Conservation (phyloP, 1,284 basidiomycete genomes). For the Naganishia sp. region DNA sequence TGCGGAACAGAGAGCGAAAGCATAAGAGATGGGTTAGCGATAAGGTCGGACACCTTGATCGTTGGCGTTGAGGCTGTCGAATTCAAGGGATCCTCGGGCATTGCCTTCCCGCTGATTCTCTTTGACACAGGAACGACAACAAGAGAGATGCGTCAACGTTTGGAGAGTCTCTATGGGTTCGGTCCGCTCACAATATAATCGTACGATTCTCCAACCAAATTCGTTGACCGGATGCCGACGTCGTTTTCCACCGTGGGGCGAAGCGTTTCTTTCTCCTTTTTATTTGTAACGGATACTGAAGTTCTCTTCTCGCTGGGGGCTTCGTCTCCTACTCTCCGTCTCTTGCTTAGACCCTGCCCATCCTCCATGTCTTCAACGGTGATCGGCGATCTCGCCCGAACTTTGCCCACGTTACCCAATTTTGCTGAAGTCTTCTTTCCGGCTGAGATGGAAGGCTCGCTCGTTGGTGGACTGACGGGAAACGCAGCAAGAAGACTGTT, state of each 20-base stretch:
- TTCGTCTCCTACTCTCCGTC: background rate
- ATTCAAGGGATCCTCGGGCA: too few relatives aligned
- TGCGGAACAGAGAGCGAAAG: background rate
- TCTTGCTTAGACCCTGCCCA: background rate
- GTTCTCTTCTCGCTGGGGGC: too few relatives aligned
- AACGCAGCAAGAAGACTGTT: slow-evolving; percentile 16
- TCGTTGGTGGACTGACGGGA: slow-evolving; percentile 16
- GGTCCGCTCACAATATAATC: too few relatives aligned
- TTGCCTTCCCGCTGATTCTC: too few relatives aligned
- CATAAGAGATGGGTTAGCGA: background rate
- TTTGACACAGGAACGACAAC: too few relatives aligned
- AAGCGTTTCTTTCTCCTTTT: too few relatives aligned
- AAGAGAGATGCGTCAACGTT: too few relatives aligned
- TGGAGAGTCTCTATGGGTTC: too few relatives aligned
- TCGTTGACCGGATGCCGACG: too few relatives aligned
- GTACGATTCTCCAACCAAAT: too few relatives aligned
- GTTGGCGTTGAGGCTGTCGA: background rate
- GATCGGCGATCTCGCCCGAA: background rate
- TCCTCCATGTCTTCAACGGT: background rate
- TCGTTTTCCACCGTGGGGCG: too few relatives aligned
- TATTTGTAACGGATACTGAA: too few relatives aligned
- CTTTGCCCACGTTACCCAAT: background rate
- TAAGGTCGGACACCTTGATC: slow-evolving; percentile 9
- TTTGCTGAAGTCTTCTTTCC: background rate
- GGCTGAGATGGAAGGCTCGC: slow-evolving; percentile 3